Conservation (phyloP, 2,329 filamentous ascomycete genomes). For the Hypoxylon sp. region DNA sequence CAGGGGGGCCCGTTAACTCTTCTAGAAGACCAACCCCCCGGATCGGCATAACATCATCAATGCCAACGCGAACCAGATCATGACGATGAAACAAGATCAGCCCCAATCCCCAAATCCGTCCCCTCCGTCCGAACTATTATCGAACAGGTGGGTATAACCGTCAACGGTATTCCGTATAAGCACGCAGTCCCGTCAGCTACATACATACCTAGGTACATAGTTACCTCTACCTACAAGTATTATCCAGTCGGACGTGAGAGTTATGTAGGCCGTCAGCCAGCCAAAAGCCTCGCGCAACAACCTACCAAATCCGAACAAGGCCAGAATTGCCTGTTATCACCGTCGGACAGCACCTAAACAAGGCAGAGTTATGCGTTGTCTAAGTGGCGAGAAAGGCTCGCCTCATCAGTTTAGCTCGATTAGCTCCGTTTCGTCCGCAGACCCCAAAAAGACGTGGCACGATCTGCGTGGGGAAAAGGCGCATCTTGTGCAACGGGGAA, state of each 20-base stretch:
- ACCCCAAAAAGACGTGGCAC: constrained; percentile 40
- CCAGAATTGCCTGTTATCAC: constrained; percentile 1
- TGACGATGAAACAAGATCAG: constrained; percentile 33
- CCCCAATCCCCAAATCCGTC: constrained; percentile 30
- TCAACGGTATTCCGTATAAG: background rate
- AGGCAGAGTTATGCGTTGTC: constrained; percentile 4
- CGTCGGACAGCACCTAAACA: constrained; percentile 11
- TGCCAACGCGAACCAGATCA: constrained; percentile 10
- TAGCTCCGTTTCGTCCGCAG: constrained; percentile 21
- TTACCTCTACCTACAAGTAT: no score
- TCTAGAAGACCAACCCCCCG: constrained; percentile 8
- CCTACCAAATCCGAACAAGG: constrained; percentile 19
- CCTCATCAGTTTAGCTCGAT: constrained; percentile 1
- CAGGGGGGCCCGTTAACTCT: background rate
- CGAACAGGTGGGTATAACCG: background rate
- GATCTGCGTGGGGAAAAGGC: constrained; percentile 37
- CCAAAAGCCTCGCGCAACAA: constrained; percentile 23
- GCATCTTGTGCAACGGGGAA: constrained; percentile 35
- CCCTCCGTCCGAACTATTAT: background rate
- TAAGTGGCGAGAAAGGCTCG: constrained; percentile 15
- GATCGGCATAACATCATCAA: constrained; percentile 18
- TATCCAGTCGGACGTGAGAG: background rate
- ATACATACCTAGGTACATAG: no score
- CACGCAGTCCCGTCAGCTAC: no score
- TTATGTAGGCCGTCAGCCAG: background rate